Evolutionary conservation across 2,329 filamentous ascomycete species (phyloP).

Genomic region (Alternaria sp.): DNA sequence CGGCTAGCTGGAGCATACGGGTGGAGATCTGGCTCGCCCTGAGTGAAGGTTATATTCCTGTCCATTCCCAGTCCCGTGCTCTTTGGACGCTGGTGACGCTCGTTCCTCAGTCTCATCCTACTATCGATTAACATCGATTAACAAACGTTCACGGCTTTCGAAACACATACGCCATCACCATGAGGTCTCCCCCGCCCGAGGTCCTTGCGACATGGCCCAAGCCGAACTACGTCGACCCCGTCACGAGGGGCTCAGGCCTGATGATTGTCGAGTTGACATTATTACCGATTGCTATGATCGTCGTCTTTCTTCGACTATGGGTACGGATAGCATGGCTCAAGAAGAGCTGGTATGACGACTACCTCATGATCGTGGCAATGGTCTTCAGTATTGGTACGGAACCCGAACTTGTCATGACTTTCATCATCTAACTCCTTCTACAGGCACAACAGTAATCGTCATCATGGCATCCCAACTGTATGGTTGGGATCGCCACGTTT

Average conservation of each 20-base stretch:
- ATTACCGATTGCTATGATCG: conserved; percentile 45
- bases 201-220: conserved; percentile 50
- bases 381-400: conserved; percentile 25
- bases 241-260: conserved; percentile 50
- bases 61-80: conserved; percentile 35
- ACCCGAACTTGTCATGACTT: not conserved
- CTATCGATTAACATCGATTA: conserved; percentile 27
- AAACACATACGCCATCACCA: conserved; percentile 21
- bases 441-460: conserved; percentile 12
- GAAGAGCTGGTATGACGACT: conserved; percentile 50
- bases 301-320: conserved; percentile 44
- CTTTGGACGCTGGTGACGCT: conserved; percentile 35
- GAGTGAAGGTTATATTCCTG: conserved; percentile 33
- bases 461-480: conserved; percentile 43
- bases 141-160: conserved; percentile 27
- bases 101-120: conserved; percentile 25
- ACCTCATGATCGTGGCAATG: conserved; percentile 47
- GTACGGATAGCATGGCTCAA: conserved; percentile 46
- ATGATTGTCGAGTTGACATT: conserved; percentile 51
- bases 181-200: conserved; percentile 43
- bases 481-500: conserved; percentile 49
- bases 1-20: conserved; percentile 32
- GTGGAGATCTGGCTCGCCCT: conserved; percentile 23
- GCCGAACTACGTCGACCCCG: conserved; percentile 54
- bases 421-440: not conserved